These are phyloP conservation scores for Xerocomus brunneocitrinus DNA, from an alignment of 768 basidiomycete genomes.

Conservation along the genomic window DNA sequence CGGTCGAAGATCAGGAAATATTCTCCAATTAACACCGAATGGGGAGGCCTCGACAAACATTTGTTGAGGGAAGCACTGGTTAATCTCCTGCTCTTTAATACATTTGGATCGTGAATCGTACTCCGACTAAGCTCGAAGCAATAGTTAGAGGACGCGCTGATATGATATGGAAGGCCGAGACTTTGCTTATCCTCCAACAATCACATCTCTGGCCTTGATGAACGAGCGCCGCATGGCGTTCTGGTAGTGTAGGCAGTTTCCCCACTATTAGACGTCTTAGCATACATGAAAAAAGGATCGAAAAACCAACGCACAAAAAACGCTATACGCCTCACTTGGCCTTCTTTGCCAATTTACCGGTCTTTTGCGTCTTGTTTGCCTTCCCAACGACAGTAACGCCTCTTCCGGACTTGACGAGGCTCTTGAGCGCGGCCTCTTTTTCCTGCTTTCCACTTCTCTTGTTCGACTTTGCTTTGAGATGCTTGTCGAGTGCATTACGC, in stretches of 20 bases:
- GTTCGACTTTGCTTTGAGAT: slow-evolving; percentile 39
- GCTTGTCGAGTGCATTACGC: slow-evolving; percentile 59
- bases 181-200: neutral
- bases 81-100: neutral
- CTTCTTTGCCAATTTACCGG: slow-evolving; percentile 6
- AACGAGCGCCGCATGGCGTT: neutral
- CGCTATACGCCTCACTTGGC: slow-evolving; percentile 19
- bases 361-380: slow-evolving; percentile 35
- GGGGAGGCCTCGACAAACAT: too few relatives aligned
- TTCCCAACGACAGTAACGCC: slow-evolving; percentile 90
- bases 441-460: slow-evolving; percentile 61
- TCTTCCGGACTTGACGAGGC: slow-evolving; percentile 77
- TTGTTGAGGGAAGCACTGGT: too few relatives aligned
- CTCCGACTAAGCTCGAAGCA: neutral
- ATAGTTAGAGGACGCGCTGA: neutral
- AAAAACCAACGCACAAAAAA: slow-evolving; percentile 1
- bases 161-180: neutral
- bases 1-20: too few relatives aligned
- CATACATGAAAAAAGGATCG: neutral
- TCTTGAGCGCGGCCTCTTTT: slow-evolving; percentile 79
- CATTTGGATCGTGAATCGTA: neutral
- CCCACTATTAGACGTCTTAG: neutral
- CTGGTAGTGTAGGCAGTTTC: neutral
- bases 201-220: neutral
- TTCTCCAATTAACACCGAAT: too few relatives aligned